A percentile compares a stretch with the other conserved stretches of the same genome.
Conservation (phyloP, 495 filamentous ascomycete genomes). For the Penicillium flavigenum region DNA sequence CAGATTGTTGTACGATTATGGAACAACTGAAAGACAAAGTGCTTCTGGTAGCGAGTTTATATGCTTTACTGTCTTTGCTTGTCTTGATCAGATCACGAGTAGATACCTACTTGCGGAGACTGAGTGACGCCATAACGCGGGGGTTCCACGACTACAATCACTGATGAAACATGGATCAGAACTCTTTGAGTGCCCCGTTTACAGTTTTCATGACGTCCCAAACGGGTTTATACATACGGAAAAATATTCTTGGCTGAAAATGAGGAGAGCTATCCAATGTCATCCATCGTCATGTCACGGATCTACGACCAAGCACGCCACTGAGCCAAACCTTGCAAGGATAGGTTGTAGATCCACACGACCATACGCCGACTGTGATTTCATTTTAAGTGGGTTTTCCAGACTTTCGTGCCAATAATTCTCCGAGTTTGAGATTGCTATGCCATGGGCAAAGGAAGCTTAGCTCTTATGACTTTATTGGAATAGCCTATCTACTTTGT, state of each 20-base stretch:
- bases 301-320: conserved; percentile 12
- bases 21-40: not conserved
- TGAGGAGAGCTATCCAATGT: conserved; percentile 15
- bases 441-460: not conserved
- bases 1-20: not conserved
- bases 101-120: not conserved
- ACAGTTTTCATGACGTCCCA: conserved; percentile 26
- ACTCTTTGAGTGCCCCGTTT: not conserved
- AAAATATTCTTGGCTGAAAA: conserved; percentile 1
- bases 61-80: not conserved
- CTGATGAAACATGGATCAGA: conserved; percentile 4
- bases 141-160: conserved; percentile 3
- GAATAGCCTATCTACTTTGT: not conserved
- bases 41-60: conserved; percentile 1
- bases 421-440: not conserved
- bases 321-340: conserved; percentile 8
- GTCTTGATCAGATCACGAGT: conserved; percentile 1
- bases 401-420: not conserved
- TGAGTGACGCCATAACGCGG: conserved; percentile 27
- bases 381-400: not conserved
- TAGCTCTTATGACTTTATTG: no score
- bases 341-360: not conserved
- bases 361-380: not conserved
- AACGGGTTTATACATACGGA: conserved; percentile 4
- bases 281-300: conserved; percentile 24